Percentiles rank a stretch among this genome's conserved stretches.
phyloP scores from a whole-genome alignment of 2,329 filamentous ascomycete species.

The Talaromyces sp. region DNA sequence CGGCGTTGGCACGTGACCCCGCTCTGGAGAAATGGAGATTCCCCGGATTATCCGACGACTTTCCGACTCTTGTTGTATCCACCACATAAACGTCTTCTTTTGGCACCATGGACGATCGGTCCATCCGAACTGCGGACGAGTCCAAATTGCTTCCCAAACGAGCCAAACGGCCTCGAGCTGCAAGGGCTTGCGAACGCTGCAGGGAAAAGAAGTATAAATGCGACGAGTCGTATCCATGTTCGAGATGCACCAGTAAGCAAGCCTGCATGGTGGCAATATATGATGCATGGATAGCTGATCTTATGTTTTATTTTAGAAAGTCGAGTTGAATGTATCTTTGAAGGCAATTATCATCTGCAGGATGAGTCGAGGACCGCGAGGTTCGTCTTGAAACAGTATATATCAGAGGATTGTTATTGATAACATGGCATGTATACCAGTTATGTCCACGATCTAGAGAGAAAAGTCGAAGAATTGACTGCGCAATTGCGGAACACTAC shows the following conservation, averaged over 20 bases:
- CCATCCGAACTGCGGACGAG: neutral
- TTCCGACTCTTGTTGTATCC: neutral
- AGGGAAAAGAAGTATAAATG: constrained; percentile 47
- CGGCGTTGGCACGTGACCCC: neutral
- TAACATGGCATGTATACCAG: constrained; percentile 14
- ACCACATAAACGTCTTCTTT: neutral
- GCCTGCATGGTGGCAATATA: neutral
- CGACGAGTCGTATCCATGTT: constrained; percentile 41
- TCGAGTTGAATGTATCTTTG: constrained; percentile 28
- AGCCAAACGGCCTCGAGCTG: constrained; percentile 36
- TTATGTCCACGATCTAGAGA: constrained; percentile 33
- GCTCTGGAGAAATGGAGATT: neutral
- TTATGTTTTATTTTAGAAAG: constrained; percentile 22
- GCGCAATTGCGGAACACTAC: constrained; percentile 19
- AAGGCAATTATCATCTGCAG: constrained; percentile 27
- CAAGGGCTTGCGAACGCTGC: constrained; percentile 44
- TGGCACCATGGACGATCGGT: neutral
- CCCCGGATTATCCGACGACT: neutral
- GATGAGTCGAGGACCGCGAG: constrained; percentile 24
- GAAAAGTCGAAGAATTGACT: constrained; percentile 25
- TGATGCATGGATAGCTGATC: constrained; percentile 10
- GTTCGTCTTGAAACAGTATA: constrained; percentile 14
- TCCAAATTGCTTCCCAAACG: neutral
- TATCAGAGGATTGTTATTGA: neutral
- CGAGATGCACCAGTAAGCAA: constrained; percentile 39